Conservation (phyloP, 1,284 basidiomycete genomes). For the Macrocystidia cucumis region DNA sequence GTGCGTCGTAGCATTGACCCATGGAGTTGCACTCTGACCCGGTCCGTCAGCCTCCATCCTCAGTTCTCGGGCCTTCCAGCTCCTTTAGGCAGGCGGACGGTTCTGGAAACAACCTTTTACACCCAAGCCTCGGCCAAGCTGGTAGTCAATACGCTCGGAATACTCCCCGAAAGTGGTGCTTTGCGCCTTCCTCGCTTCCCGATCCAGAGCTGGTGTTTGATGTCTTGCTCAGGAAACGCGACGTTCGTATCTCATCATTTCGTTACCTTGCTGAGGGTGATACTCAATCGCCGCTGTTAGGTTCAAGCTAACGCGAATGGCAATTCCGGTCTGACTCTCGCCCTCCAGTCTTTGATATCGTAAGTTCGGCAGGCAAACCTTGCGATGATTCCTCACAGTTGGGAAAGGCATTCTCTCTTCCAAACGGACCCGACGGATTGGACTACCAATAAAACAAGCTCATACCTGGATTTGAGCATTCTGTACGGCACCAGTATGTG, state of each 20-base stretch:
- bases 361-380: not conserved
- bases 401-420: slow-evolving; percentile 32
- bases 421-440: slow-evolving; percentile 27
- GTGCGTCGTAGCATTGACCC: slow-evolving; percentile 7
- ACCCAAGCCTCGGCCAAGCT: slow-evolving; percentile 34
- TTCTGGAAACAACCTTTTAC: slow-evolving; percentile 30
- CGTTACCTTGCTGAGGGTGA: not conserved
- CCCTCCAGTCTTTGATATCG: slow-evolving; percentile 37
- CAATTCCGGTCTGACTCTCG: slow-evolving; percentile 41
- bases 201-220: slow-evolving; percentile 45
- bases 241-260: slow-evolving; percentile 17
- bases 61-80: slow-evolving; percentile 29
- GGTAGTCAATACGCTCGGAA: slow-evolving; percentile 38
- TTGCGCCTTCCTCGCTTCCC: slow-evolving; percentile 28
- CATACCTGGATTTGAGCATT: slow-evolving; percentile 49
- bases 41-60: slow-evolving; percentile 29
- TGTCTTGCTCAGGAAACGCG: slow-evolving; percentile 30
- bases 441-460: slow-evolving; percentile 45
- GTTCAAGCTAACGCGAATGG: slow-evolving; percentile 32
- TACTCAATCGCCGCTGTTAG: slow-evolving; percentile 10
- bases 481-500: slow-evolving; percentile 32
- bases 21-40: not conserved
- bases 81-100: slow-evolving; percentile 33
- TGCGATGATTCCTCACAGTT: not conserved
- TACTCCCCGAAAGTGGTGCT: slow-evolving; percentile 28